Evolutionary conservation across 2,329 filamentous ascomycete species (phyloP), one percentile per base, ranked within the genome.

Genomic region (Ceratocystis harringtonii): DNA sequence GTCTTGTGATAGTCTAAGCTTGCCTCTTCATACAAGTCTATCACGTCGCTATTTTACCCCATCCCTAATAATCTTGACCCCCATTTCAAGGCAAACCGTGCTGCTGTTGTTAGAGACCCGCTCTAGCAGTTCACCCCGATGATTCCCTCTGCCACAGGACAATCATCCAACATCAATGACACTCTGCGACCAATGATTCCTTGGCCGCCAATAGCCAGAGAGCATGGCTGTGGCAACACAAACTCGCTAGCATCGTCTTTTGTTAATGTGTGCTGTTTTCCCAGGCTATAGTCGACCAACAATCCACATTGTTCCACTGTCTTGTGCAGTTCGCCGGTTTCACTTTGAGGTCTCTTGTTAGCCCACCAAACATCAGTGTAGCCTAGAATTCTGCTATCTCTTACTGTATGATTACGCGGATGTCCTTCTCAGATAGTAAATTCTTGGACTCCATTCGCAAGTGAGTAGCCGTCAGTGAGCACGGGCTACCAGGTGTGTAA

Each of bases 181-280:
- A 81, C 78, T 8, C 78, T 72, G 3, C 78, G 73, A 0, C 79
- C 79, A 22, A 81, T 80, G 63, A 81, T 78, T 8, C 79, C 79
- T 7, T 77, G 71, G 30, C 72, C 71, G 0, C 78, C 78, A 7
- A 80, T 77, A 65, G 76, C 72, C 0, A 80, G 72, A 0, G 75
- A 77, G 3, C 80, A 70, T 0, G 78, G 77, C 0, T 70, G 70
- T 2, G 72, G 70, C 0, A 80, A 70, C 0, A 73, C 69, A 15
- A 58, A 57, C 17, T 66, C 61, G 8, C 45, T 50, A 22, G 30
- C 57, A 50, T 44, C 32, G 10, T 57, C 62, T 15, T 25, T 28
- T 1, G 41, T 52, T 8, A 17, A 43, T 8, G 43, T 41, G 19
- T 8, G 32, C 30, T 64, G 45, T 3, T 57, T 44, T 5, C 62